Evolutionary conservation across 306 rosid genomes (phyloP), one percentile per base, ranked within the genome.

Genomic region (Canavalia gladiata): DNA sequence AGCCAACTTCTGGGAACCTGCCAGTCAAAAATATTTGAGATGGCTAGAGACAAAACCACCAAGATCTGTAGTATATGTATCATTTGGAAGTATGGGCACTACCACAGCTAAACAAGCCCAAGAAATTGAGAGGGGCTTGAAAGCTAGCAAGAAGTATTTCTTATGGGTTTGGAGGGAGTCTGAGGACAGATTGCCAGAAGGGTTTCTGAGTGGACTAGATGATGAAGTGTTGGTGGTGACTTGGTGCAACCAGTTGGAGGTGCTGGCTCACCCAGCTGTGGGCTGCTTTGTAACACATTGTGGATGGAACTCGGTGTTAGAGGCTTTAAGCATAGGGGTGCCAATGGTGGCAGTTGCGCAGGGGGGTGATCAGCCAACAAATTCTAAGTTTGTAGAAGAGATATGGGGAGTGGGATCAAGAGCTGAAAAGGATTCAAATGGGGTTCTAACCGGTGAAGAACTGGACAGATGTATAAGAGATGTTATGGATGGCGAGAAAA

Each of bases 361-460:
- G 39, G 2, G 39, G 39, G 39, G 39, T 35, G 39, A 90, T 72
- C 89, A 88, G 76, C 86, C 87, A 1, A 88, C 80, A 2, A 86
- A 80, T 59, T 90, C 87, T 4, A 90, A 88, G 76, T 82, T 86
- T 13, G 76, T 86, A 18, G 83, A 85, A 80, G 90, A 87, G 68
- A 68, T 86, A 41, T 86, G 86, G 89, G 80, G 85, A 62, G 84
- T 88, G n/a, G 94, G 94, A 5, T 67, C 83, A 65, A 84, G 83
- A 42, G 89, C 78, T 35, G 43, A 74, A 65, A 84, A 34, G 58
- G 76, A 28, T 62, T 70, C 39, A 35, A 4, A 35, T 35, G 39
- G 39, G 3, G 4, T 91, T 37, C 56, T 82, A 41, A 49, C 33
- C 51, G 73, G 51, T 54, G 87, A 86, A 28, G 88, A 18, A 18